A percentile compares a stretch with the other conserved stretches of the same genome.
Evolutionary conservation across 129 eudicot genomes (phyloP).

Genomic region (Artemisia tridentata): DNA sequence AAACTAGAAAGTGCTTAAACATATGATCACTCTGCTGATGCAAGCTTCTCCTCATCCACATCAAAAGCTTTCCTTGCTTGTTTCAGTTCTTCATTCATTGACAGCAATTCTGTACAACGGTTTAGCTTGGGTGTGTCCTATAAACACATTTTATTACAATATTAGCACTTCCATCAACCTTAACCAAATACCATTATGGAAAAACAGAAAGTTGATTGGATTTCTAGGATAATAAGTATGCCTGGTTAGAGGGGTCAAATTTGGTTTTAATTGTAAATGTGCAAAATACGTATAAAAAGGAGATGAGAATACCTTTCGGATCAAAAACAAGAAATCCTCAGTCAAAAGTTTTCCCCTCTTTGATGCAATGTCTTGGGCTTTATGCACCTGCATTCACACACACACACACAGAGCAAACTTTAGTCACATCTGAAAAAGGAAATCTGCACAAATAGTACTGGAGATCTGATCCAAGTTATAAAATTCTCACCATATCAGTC

Average conservation of each 20-base stretch:
- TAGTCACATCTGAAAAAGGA: not conserved
- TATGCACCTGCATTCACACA: conserved; percentile 61
- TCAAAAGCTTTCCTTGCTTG: conserved; percentile 97
- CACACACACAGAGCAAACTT: conserved; percentile 2
- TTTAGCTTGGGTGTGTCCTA: conserved; percentile 83
- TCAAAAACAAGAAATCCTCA: conserved; percentile 84
- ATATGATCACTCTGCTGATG: conserved; percentile 25
- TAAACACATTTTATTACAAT: not conserved
- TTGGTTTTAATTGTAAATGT: no score
- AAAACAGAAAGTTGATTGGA: not conserved
- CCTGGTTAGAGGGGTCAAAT: no score
- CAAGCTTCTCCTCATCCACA: conserved; percentile 44
- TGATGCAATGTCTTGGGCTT: conserved; percentile 92
- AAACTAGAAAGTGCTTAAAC: not conserved
- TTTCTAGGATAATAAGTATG: not conserved
- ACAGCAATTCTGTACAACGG: conserved; percentile 72
- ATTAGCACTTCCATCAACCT: not conserved
- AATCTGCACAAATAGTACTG: not conserved
- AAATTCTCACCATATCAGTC: conserved; percentile 72
- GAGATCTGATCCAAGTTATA: not conserved
- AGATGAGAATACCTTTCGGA: conserved; percentile 63
- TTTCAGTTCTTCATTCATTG: conserved; percentile 92
- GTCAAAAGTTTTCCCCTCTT: conserved; percentile 96
- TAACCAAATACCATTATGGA: not conserved
- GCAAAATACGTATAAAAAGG: not conserved